Evolutionary conservation across 768 basidiomycete species (phyloP), one percentile per base, ranked within the genome.

Genomic region (Gloeophyllum trabeum): DNA sequence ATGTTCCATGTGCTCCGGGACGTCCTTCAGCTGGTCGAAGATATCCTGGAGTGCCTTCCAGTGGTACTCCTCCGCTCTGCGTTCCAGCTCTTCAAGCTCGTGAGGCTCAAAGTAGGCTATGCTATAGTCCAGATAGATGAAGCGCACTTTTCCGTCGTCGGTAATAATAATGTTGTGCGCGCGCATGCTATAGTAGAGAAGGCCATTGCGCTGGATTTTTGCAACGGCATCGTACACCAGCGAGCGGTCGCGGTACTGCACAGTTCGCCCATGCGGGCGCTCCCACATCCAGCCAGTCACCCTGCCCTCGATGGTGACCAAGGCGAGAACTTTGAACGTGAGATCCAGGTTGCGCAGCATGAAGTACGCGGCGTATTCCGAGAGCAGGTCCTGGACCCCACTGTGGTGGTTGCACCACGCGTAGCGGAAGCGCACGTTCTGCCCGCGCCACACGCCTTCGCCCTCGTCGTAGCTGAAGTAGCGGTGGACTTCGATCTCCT

Each of bases 251-350:
- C 16, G 4, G 21, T 21, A 19, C 18, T 6, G 7, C 3, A 18
- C 48, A 55, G 20, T 43, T 57, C 60, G 56, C 45, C 58, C 58
- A 23, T 58, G 36, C 13, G 44, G 35, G 16, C 54, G 39, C 34
- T 62, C 59, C 39, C 42, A 51, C 60, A 60, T 62, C 24, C 59
- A 35, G 5, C 59, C 59, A 23, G 61, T 38, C 19, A 60, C 39
- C 16, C 28, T 40, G 5, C 59, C 61, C 14, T 54, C 55, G 39
- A 51, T 49, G 37, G 54, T 50, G 18, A 60, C 44, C 42, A 39
- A 46, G 10, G 10, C 4, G 59, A 62, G 24, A 56, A 51, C 35
- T 61, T 42, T 19, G 28, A 61, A 51, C 41, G 51, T 57, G 22
- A 55, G 57, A 14, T 59, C 59, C 1, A 22, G 39, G 16, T 28